These are phyloP conservation scores for Fraxinus cuspidata DNA, from an alignment of 257 asterid genomes.

Conservation along the genomic window DNA sequence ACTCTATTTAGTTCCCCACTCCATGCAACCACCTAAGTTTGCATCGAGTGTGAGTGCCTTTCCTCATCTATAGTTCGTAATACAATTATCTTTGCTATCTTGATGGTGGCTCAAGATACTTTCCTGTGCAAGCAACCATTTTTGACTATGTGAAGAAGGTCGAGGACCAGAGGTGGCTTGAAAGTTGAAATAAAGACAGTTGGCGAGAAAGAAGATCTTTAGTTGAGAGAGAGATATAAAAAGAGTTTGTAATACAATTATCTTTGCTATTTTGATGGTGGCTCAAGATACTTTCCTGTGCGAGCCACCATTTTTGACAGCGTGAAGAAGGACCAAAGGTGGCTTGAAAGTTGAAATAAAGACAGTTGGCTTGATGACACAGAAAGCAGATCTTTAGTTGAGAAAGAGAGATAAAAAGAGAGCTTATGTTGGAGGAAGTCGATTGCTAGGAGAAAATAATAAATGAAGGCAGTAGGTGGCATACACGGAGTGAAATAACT, in stretches of 20 bases:
- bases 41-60: background rate
- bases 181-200: no score
- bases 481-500: background rate
- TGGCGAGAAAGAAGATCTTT: no score
- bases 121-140: background rate
- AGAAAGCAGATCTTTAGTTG: background rate
- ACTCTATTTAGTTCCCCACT: background rate
- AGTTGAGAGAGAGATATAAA: no score
- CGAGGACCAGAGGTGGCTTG: background rate
- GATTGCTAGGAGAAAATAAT: background rate
- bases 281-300: background rate
- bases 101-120: background rate
- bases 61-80: background rate
- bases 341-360: background rate
- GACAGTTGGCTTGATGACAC: background rate
- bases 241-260: background rate
- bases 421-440: background rate
- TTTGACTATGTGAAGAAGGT: background rate
- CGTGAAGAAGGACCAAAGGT: background rate
- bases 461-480: background rate
- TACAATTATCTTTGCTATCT: background rate
- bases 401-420: background rate
- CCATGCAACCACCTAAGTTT: background rate
- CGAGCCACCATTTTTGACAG: background rate
- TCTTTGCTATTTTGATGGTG: background rate